These are phyloP conservation scores for Eustoma russellianum DNA, from an alignment of 257 asterid genomes.

Conservation along the genomic window DNA sequence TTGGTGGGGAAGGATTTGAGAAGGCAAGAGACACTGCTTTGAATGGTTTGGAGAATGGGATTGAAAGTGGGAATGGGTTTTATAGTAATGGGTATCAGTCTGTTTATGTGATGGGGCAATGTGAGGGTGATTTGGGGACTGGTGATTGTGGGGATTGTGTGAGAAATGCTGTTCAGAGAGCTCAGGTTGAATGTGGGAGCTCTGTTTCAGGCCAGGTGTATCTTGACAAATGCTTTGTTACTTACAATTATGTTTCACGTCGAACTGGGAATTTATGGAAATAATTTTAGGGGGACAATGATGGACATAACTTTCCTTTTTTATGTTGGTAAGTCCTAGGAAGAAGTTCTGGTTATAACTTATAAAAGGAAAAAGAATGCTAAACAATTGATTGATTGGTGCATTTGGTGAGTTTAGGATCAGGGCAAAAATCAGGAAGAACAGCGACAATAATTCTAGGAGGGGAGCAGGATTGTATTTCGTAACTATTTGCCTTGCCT, in stretches of 20 bases:
- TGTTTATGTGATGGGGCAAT: conserved; percentile 79
- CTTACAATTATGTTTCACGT: conserved; percentile 47
- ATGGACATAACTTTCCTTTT: too few species aligned
- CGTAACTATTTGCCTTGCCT: conserved; percentile 64
- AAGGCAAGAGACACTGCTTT: conserved; percentile 80
- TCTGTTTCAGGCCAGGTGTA: conserved; percentile 76
- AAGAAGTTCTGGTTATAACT: too few species aligned
- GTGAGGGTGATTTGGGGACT: conserved; percentile 85
- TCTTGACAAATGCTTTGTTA: conserved; percentile 75
- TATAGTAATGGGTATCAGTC: conserved; percentile 49
- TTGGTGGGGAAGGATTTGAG: conserved; percentile 76
- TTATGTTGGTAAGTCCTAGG: too few species aligned
- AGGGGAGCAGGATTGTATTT: conserved; percentile 97
- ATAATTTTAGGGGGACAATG: too few species aligned
- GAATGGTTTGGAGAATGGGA: conserved; percentile 50
- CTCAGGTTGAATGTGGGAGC: conserved; percentile 97
- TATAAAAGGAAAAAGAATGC: too few species aligned
- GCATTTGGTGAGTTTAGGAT: conserved; percentile 36
- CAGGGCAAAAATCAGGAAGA: conserved; percentile 75
- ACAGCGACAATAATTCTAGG: conserved; percentile 94
- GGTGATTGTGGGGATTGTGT: conserved; percentile 86
- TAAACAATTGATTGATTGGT: not conserved
- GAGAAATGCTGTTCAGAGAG: conserved; percentile 74
- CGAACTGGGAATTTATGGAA: too few species aligned
- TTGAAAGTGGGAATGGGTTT: conserved; percentile 51